These are phyloP conservation scores for Stephanodiscus minutulus DNA, from an alignment of 108 stramenopile species.

Conservation along the genomic window DNA sequence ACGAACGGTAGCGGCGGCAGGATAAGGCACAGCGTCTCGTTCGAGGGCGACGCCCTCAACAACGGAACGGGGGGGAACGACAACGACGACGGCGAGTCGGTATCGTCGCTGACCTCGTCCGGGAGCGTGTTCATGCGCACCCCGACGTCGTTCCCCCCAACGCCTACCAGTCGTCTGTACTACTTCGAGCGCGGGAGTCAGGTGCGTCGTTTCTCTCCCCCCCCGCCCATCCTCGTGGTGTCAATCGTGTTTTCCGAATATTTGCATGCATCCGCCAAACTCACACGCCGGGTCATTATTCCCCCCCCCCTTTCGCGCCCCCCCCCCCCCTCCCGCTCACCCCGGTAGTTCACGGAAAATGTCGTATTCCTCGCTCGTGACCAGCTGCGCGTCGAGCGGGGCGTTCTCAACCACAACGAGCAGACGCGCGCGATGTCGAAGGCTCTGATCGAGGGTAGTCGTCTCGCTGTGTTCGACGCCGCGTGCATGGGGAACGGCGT, in stretches of 20 bases:
- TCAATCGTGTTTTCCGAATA: not conserved
- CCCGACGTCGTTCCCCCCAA: conserved; percentile 95
- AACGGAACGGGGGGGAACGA: conserved; percentile 4
- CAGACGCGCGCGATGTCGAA: conserved; percentile 86
- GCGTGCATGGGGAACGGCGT: conserved; percentile 75
- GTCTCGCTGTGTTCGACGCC: conserved; percentile 91
- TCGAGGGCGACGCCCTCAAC: conserved; percentile 17
- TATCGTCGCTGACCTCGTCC: conserved; percentile 48
- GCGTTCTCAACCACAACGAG: conserved; percentile 74
- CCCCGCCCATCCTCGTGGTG: not conserved
- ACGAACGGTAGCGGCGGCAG: conserved; percentile 12
- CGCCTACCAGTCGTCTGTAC: conserved; percentile 83
- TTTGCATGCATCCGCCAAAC: not conserved
- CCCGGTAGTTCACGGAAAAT: conserved; percentile 86
- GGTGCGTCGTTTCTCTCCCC: not conserved
- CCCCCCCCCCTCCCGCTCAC: conserved; percentile 6
- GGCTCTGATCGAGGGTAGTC: conserved; percentile 72
- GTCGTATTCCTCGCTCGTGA: conserved; percentile 94
- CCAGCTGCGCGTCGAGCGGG: conserved; percentile 86
- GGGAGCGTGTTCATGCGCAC: conserved; percentile 93
- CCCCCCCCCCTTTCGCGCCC: not conserved
- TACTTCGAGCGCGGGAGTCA: conserved; percentile 79
- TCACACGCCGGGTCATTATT: not conserved
- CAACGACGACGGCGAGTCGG: conserved; percentile 45
- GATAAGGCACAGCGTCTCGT: conserved; percentile 38